Conservation (phyloP, 345 rosid genomes). For the Durio zibethinus region DNA sequence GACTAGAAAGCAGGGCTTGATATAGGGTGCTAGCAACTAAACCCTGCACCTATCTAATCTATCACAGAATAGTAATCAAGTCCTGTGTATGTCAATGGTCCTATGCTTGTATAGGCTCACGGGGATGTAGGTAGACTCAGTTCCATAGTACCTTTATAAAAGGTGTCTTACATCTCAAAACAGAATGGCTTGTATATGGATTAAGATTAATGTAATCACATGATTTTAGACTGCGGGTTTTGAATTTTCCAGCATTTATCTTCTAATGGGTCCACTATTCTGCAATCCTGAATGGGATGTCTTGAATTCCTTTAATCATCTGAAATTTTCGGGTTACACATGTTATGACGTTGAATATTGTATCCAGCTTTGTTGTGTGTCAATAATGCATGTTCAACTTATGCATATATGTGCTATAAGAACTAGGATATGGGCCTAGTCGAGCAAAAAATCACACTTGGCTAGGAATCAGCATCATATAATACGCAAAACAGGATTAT, state of each 20-base stretch:
- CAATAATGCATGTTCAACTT: background rate
- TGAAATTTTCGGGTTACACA: background rate
- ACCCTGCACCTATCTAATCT: background rate
- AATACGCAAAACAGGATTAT: background rate
- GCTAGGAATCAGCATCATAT: background rate
- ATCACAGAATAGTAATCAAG: background rate
- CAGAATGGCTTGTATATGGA: background rate
- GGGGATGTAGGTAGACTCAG: background rate
- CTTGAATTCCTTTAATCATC: background rate
- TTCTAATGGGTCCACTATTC: background rate
- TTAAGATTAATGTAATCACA: background rate
- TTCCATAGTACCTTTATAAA: background rate
- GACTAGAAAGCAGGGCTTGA: background rate
- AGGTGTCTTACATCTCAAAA: background rate
- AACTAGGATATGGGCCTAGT: background rate
- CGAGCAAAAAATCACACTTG: background rate
- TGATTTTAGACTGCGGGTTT: background rate
- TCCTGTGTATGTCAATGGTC: background rate
- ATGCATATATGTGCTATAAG: background rate
- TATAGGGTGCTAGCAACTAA: background rate
- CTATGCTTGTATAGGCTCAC: background rate
- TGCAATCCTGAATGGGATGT: background rate
- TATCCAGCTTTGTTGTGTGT: background rate
- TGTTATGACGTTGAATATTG: background rate
- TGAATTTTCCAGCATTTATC: background rate